Evolutionary conservation across 345 rosid species (phyloP).

Genomic region (Populus nigra): DNA sequence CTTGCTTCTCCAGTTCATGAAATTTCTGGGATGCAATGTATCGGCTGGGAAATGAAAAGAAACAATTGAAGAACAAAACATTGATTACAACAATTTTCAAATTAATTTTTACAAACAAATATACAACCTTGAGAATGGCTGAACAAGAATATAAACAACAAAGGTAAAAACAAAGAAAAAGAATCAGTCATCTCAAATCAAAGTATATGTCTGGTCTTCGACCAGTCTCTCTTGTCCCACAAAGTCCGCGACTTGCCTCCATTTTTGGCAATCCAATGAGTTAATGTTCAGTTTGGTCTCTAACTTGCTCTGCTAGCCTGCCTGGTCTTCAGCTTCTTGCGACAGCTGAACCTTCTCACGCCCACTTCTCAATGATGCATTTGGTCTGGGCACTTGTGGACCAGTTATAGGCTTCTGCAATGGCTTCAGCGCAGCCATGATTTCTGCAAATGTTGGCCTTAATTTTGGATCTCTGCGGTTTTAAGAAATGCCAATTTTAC

Average conservation of each 20-base stretch:
- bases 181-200: slow-evolving; percentile 33
- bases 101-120: slow-evolving; percentile 18
- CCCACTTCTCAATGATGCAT: slow-evolving; percentile 14
- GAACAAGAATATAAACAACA: slow-evolving; percentile 19
- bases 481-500: slow-evolving; percentile 6
- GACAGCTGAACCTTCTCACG: slow-evolving; percentile 22
- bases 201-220: slow-evolving; percentile 18
- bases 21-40: not conserved
- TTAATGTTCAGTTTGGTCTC: not conserved
- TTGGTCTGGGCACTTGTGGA: slow-evolving; percentile 44
- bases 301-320: slow-evolving; percentile 14
- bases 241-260: slow-evolving; percentile 15
- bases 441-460: slow-evolving; percentile 86
- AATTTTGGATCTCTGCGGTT: slow-evolving; percentile 68
- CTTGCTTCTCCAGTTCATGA: not conserved
- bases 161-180: slow-evolving; percentile 7
- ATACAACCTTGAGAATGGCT: slow-evolving; percentile 22
- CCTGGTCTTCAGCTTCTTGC: slow-evolving; percentile 19
- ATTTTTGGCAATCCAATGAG: slow-evolving; percentile 6
- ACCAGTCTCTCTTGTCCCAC: slow-evolving; percentile 15
- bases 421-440: slow-evolving; percentile 84
- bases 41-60: not conserved
- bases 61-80: slow-evolving; percentile 11
- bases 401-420: slow-evolving; percentile 65
- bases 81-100: slow-evolving; percentile 31